Percentiles rank a stretch among this genome's conserved stretches.
Evolutionary conservation across 2,329 filamentous ascomycete genomes (phyloP).

Genomic region (Aspergillus eucalypticola): DNA sequence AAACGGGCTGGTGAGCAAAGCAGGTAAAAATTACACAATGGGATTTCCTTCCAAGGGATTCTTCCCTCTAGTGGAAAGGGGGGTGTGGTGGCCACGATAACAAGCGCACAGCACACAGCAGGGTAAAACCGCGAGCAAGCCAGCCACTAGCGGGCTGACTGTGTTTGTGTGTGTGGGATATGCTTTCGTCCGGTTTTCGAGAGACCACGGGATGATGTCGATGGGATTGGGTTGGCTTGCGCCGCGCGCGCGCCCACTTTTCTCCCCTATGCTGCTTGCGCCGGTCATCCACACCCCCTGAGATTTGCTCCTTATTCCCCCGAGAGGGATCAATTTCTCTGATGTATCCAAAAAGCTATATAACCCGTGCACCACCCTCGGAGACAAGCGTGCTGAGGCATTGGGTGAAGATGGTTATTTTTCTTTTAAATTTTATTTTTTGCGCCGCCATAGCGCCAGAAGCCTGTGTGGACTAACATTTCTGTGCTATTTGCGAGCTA

Average conservation of each 20-base stretch:
- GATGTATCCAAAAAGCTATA: slow-evolving; percentile 16
- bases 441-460: background rate
- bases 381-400: background rate
- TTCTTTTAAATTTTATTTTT: too few relatives aligned
- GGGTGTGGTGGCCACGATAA: background rate
- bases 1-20: background rate
- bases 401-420: background rate
- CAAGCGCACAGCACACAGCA: background rate
- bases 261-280: background rate
- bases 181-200: background rate
- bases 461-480: background rate
- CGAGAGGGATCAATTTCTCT: slow-evolving; percentile 12
- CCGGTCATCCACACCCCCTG: background rate
- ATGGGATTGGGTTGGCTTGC: background rate
- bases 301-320: background rate
- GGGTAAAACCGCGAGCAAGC: background rate
- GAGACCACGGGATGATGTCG: background rate
- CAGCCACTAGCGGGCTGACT: background rate
- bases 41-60: too few relatives aligned
- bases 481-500: background rate
- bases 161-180: background rate
- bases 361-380: slow-evolving; percentile 7
- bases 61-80: background rate
- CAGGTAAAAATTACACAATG: background rate
- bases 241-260: too few relatives aligned